Conservation (phyloP, 2,329 filamentous ascomycete genomes). For the Aspergillus sp. region DNA sequence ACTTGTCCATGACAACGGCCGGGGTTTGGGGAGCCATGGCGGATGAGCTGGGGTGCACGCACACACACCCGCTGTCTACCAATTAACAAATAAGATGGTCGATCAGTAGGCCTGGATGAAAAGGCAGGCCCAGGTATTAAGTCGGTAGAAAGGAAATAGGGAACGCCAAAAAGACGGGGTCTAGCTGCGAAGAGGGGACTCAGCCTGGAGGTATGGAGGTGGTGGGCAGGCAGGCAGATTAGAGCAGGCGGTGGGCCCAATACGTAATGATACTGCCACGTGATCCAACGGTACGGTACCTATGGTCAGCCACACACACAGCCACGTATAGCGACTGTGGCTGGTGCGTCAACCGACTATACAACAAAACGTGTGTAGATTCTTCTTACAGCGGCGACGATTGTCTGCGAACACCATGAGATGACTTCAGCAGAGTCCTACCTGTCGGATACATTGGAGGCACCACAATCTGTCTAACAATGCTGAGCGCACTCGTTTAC, state of each 20-base stretch:
- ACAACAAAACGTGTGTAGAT: not conserved
- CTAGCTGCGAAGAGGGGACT: slow-evolving; percentile 8
- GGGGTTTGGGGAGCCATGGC: slow-evolving; percentile 96
- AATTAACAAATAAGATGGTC: slow-evolving; percentile 6
- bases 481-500: not conserved
- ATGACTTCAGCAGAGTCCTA: too few relatives aligned
- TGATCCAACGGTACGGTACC: not conserved
- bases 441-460: not conserved
- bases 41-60: slow-evolving; percentile 20
- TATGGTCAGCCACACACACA: not conserved
- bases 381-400: not conserved
- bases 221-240: slow-evolving; percentile 14
- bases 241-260: slow-evolving; percentile 1
- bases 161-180: slow-evolving; percentile 7
- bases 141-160: not conserved
- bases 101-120: not conserved
- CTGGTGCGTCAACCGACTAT: not conserved
- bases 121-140: slow-evolving; percentile 1
- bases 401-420: not conserved
- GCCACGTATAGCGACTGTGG: not conserved
- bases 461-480: not conserved
- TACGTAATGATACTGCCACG: not conserved
- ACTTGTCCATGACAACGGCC: slow-evolving; percentile 99
- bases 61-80: slow-evolving; percentile 19
- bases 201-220: slow-evolving; percentile 2